Evolutionary conservation across 176 grass and related monocot species (phyloP).

Genomic region (Saccharum spontaneum): DNA sequence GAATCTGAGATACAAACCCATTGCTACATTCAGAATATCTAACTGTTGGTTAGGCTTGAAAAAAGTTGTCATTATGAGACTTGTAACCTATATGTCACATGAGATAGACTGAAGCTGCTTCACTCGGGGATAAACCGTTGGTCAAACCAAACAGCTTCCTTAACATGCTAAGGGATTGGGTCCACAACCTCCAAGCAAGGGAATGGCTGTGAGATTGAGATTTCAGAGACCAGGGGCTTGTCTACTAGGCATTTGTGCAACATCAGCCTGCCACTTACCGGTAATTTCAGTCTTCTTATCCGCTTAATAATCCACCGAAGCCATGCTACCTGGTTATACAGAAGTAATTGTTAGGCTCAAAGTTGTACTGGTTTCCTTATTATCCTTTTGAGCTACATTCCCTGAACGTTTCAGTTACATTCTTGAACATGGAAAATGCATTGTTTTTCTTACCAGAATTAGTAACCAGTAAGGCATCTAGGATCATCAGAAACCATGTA

Average conservation of each 20-base stretch:
- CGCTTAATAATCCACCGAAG: background rate
- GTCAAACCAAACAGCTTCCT: slow-evolving; percentile 48
- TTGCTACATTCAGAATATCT: background rate
- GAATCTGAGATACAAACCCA: background rate
- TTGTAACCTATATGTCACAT: background rate
- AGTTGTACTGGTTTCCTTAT: slow-evolving; percentile 3
- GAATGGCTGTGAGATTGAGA: slow-evolving; percentile 44
- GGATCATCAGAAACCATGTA: background rate
- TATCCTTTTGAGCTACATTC: background rate
- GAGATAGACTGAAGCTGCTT: slow-evolving; percentile 43
- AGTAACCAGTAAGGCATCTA: background rate
- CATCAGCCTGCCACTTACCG: slow-evolving; percentile 65
- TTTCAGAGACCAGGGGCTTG: slow-evolving; percentile 53
- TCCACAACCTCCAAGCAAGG: slow-evolving; percentile 41
- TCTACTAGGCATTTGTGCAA: slow-evolving; percentile 62
- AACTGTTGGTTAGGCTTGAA: background rate
- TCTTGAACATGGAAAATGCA: background rate
- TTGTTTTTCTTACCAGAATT: background rate
- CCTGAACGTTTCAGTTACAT: slow-evolving; percentile 10
- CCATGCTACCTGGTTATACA: background rate
- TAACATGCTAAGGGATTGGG: slow-evolving; percentile 32
- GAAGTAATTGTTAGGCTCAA: background rate
- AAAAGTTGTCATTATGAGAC: background rate
- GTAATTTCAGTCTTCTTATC: slow-evolving; percentile 42
- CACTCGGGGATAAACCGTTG: slow-evolving; percentile 20